phyloP scores from a whole-genome alignment of 73 alveolate genomes.

The Uronychia binucleata region DNA sequence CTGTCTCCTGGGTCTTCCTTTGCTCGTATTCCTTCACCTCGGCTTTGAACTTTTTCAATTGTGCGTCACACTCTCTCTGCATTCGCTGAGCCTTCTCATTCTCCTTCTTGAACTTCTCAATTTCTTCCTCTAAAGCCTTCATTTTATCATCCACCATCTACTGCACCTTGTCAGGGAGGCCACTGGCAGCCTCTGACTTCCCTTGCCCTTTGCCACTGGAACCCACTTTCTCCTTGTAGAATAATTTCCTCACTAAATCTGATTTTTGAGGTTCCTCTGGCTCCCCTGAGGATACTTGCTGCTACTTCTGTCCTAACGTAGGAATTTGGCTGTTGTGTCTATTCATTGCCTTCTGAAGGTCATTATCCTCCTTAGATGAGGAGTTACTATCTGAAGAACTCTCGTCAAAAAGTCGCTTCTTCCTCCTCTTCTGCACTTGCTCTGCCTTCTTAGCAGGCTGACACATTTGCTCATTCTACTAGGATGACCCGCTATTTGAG shows the following conservation, averaged over 20 bases:
- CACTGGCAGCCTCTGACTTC: background rate
- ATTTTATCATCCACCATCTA: background rate
- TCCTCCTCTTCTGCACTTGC: background rate
- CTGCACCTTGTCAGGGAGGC: background rate
- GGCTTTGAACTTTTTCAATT: background rate
- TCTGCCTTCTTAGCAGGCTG: background rate
- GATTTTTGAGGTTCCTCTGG: background rate
- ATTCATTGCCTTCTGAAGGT: too few relatives aligned
- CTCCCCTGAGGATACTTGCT: background rate
- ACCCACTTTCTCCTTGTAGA: background rate
- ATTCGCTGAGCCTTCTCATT: background rate
- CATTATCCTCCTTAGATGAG: too few relatives aligned
- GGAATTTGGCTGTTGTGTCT: background rate
- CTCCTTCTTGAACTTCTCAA: background rate
- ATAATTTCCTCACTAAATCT: background rate
- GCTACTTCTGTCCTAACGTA: background rate
- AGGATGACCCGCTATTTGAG: background rate
- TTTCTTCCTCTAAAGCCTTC: background rate
- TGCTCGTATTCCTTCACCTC: conserved; percentile 25
- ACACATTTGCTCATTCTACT: background rate
- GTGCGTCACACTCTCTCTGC: background rate
- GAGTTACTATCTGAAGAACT: background rate
- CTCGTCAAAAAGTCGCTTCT: background rate
- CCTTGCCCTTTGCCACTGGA: background rate
- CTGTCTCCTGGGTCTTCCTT: conserved; percentile 26